Conservation (phyloP, 2,329 filamentous ascomycete genomes). For the Eutypella sp. region DNA sequence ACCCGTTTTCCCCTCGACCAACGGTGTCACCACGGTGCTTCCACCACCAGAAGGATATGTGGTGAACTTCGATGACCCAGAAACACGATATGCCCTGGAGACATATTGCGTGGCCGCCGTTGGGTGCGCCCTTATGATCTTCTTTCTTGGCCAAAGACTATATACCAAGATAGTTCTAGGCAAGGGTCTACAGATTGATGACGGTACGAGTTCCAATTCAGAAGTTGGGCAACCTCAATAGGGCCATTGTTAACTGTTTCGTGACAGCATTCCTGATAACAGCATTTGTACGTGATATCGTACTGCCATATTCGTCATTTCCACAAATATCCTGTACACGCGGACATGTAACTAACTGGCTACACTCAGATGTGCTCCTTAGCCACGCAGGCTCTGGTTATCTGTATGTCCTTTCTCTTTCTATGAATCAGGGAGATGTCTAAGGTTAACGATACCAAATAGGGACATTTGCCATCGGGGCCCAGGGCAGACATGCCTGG, state of each 20-base stretch:
- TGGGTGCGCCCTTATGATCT: neutral
- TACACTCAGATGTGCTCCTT: neutral
- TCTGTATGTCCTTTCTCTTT: neutral
- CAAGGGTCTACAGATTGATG: slow-evolving; percentile 4
- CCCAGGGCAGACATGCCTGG: slow-evolving; percentile 4
- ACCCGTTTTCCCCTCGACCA: neutral
- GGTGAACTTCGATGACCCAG: slow-evolving; percentile 7
- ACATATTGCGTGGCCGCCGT: slow-evolving; percentile 3
- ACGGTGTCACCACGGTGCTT: slow-evolving; percentile 1
- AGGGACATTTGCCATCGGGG: neutral
- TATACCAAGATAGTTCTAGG: slow-evolving; percentile 2
- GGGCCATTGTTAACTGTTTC: neutral
- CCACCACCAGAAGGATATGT: slow-evolving; percentile 6
- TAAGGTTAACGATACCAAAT: neutral
- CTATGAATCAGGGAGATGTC: neutral
- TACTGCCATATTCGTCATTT: neutral
- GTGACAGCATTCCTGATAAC: neutral
- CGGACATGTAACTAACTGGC: neutral
- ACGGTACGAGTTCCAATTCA: slow-evolving; percentile 2
- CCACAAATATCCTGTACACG: neutral
- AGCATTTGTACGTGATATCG: neutral
- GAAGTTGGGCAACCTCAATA: neutral
- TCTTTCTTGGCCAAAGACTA: slow-evolving; percentile 4
- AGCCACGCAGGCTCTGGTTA: neutral
- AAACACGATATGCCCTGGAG: neutral